Evolutionary conservation across 768 basidiomycete species (phyloP).

Genomic region (Auriculariales sp.): DNA sequence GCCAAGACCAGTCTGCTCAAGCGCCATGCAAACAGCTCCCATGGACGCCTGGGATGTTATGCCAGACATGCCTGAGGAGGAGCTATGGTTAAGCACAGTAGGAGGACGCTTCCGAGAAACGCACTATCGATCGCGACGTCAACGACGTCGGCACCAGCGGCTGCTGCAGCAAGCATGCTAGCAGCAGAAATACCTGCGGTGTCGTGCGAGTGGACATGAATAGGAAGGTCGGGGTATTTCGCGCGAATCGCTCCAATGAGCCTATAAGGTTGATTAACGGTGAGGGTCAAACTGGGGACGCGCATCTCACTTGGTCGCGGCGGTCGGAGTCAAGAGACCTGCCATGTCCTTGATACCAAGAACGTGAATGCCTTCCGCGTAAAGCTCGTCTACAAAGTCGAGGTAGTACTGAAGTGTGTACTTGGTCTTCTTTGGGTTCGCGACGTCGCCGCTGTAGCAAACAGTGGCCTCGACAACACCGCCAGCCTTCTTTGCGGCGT

Average conservation of each 20-base stretch:
- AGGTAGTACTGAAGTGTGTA: slow-evolving; percentile 97
- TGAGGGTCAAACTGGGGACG: not conserved
- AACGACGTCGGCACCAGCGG: slow-evolving; percentile 95
- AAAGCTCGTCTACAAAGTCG: slow-evolving; percentile 85
- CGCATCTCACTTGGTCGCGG: slow-evolving; percentile 65
- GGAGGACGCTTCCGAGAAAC: slow-evolving; percentile 15
- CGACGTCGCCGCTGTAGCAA: slow-evolving; percentile 97
- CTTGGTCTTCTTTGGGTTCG: slow-evolving; percentile 86
- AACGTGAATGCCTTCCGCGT: slow-evolving; percentile 89
- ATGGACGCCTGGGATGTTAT: slow-evolving; percentile 97
- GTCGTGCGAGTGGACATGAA: slow-evolving; percentile 99
- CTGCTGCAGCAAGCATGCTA: slow-evolving; percentile 92
- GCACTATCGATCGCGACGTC: slow-evolving; percentile 97
- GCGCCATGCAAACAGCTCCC: slow-evolving; percentile 89
- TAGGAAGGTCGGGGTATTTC: slow-evolving; percentile 93
- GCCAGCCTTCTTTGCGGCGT: slow-evolving; percentile 98
- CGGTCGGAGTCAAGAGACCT: slow-evolving; percentile 86
- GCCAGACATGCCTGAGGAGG: slow-evolving; percentile 78
- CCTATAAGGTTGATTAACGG: slow-evolving; percentile 22
- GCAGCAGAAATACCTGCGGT: slow-evolving; percentile 96
- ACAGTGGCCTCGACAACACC: slow-evolving; percentile 96
- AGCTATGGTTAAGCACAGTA: slow-evolving; percentile 9
- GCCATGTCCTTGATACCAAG: slow-evolving; percentile 99
- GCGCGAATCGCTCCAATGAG: slow-evolving; percentile 89
- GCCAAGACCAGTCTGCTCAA: slow-evolving; percentile 87